These are phyloP conservation scores for Neocallimastix lanati DNA, from an alignment of 192 early-diverging fungal species.

Conservation along the genomic window DNA sequence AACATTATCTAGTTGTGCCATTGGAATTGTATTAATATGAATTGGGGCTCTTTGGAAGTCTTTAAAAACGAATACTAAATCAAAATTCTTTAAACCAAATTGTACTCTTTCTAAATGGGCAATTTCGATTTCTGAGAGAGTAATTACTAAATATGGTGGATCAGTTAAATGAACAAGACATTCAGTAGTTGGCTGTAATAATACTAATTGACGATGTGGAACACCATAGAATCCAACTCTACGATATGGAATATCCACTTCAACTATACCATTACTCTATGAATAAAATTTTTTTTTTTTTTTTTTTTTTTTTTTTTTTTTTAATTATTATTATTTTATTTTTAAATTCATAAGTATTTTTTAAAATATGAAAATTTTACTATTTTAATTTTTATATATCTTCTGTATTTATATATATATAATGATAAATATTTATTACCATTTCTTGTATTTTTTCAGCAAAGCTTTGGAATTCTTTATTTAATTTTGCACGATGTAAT, in stretches of 20 bases:
- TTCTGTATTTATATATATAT: too few species aligned
- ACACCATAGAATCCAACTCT: slow-evolving; percentile 91
- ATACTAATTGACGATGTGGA: slow-evolving; percentile 71
- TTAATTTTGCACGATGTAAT: slow-evolving; percentile 57
- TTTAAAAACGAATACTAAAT: slow-evolving; percentile 94
- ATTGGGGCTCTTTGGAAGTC: slow-evolving; percentile 71
- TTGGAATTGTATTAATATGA: slow-evolving; percentile 93
- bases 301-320: too few species aligned
- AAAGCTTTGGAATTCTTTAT: slow-evolving; percentile 87
- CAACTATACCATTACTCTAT: slow-evolving; percentile 54
- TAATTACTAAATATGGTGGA: slow-evolving; percentile 76
- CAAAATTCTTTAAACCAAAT: slow-evolving; percentile 95
- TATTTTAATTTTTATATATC: too few species aligned
- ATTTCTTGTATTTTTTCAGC: slow-evolving; percentile 71
- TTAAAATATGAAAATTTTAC: too few species aligned
- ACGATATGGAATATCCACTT: slow-evolving; percentile 84
- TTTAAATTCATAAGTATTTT: too few species aligned
- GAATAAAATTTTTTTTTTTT: too few species aligned
- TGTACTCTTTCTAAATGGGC: slow-evolving; percentile 92
- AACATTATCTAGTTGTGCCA: slow-evolving; percentile 74
- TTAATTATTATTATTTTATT: background rate
- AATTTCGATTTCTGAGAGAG: slow-evolving; percentile 79
- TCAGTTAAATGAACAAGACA: slow-evolving; percentile 93
- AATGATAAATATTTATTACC: too few species aligned
- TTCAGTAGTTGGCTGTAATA: slow-evolving; percentile 86